Percentiles rank a stretch among this genome's conserved stretches.
phyloP scores from a whole-genome alignment of 2,329 filamentous ascomycete genomes.

The Fusarium sp. region DNA sequence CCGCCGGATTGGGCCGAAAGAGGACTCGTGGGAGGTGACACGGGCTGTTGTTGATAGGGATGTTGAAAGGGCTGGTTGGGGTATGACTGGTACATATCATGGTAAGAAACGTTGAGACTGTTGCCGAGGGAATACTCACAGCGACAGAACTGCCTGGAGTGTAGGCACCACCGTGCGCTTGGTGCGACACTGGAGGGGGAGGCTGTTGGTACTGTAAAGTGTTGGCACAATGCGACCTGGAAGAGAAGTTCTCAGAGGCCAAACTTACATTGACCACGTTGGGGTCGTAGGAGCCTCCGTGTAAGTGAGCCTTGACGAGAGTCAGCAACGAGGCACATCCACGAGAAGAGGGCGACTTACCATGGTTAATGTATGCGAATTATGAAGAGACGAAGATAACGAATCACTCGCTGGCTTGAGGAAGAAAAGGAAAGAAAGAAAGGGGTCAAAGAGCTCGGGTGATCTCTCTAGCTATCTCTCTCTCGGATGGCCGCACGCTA shows the following conservation, averaged over 20 bases:
- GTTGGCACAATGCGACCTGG: background rate
- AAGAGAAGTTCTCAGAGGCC: background rate
- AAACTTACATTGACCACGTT: slow-evolving; percentile 31
- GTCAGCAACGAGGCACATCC: background rate
- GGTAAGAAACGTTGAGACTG: slow-evolving; percentile 5
- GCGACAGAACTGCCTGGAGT: slow-evolving; percentile 39
- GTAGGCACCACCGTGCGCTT: slow-evolving; percentile 40
- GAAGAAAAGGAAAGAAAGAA: background rate
- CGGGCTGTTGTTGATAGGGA: slow-evolving; percentile 28
- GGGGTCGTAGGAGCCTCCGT: slow-evolving; percentile 40
- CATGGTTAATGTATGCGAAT: slow-evolving; percentile 35
- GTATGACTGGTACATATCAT: slow-evolving; percentile 29
- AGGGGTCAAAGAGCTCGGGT: background rate
- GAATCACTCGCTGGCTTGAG: background rate
- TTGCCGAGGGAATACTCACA: slow-evolving; percentile 10
- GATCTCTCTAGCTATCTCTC: slow-evolving; percentile 1
- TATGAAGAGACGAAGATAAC: background rate
- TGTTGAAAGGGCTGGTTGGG: slow-evolving; percentile 33
- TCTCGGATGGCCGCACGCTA: slow-evolving; percentile 17
- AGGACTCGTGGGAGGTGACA: slow-evolving; percentile 35
- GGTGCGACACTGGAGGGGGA: slow-evolving; percentile 20
- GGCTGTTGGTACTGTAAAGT: slow-evolving; percentile 25
- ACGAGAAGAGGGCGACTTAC: slow-evolving; percentile 9
- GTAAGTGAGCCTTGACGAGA: slow-evolving; percentile 30
- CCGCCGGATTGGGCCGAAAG: slow-evolving; percentile 24